Evolutionary conservation across 192 early-diverging fungal species (phyloP).

Genomic region (Coemansia sp.): DNA sequence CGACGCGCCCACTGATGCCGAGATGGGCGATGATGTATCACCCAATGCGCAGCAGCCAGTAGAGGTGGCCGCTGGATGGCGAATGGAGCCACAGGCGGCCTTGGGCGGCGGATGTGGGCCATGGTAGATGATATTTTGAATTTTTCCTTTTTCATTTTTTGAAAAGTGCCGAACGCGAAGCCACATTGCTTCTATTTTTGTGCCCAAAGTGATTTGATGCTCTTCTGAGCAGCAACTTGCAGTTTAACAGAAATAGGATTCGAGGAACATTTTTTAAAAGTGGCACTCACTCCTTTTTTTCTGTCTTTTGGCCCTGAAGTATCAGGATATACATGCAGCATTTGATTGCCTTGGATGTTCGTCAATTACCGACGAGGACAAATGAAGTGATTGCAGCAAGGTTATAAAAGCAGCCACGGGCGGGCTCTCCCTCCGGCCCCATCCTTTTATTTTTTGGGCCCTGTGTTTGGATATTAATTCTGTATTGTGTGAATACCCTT

Average conservation of each 20-base stretch:
- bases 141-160: neutral
- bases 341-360: neutral
- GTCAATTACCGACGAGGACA: neutral
- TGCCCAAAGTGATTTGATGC: neutral
- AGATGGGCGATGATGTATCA: neutral
- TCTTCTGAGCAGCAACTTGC: neutral
- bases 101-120: neutral
- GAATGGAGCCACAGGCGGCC: neutral
- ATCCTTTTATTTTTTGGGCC: neutral
- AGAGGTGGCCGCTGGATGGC: neutral
- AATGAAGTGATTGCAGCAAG: neutral
- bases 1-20: neutral
- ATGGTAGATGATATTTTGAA: neutral
- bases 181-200: neutral
- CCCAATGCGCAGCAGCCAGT: neutral
- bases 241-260: neutral
- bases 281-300: neutral
- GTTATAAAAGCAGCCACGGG: conserved; percentile 1
- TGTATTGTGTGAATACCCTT: neutral
- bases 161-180: neutral
- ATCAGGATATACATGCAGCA: neutral
- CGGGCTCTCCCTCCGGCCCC: neutral
- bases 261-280: neutral
- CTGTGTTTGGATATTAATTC: neutral
- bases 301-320: neutral